Conservation (phyloP, 139 green algal species). For the Trebouxia sp. region DNA sequence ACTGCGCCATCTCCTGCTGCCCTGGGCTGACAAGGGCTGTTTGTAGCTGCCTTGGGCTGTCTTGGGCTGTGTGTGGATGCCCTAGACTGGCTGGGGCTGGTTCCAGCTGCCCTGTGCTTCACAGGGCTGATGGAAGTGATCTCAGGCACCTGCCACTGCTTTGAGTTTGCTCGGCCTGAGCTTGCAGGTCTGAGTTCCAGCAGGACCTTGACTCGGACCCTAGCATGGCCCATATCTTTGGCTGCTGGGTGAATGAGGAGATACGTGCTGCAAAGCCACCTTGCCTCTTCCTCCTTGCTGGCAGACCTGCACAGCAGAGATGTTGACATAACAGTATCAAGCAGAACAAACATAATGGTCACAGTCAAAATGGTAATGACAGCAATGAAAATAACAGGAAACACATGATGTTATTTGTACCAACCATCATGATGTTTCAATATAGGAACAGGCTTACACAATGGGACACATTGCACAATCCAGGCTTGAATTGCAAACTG, state of each 20-base stretch:
- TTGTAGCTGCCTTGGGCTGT: background rate
- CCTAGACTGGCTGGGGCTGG: no score
- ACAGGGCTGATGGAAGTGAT: background rate
- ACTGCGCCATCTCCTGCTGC: no score
- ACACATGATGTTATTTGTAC: no score
- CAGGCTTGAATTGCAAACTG: background rate
- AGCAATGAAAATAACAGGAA: no score
- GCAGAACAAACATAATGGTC: background rate
- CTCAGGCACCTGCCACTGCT: constrained; percentile 6
- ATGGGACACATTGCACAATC: background rate
- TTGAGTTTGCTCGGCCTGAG: background rate
- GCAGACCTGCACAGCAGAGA: background rate
- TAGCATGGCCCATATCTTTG: constrained; percentile 33
- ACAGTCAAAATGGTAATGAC: no score
- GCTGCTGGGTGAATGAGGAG: constrained; percentile 34
- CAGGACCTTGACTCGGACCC: constrained; percentile 31
- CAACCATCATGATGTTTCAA: no score
- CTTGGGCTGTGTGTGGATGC: background rate
- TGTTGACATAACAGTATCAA: background rate
- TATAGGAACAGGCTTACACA: background rate
- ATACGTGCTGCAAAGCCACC: constrained; percentile 37
- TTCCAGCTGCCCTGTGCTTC: background rate
- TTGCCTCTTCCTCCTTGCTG: background rate
- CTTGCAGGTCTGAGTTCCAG: constrained; percentile 12
- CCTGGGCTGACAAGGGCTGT: no score